Conservation (phyloP, 2,329 filamentous ascomycete genomes). For the Teratosphaeria nubilosa region DNA sequence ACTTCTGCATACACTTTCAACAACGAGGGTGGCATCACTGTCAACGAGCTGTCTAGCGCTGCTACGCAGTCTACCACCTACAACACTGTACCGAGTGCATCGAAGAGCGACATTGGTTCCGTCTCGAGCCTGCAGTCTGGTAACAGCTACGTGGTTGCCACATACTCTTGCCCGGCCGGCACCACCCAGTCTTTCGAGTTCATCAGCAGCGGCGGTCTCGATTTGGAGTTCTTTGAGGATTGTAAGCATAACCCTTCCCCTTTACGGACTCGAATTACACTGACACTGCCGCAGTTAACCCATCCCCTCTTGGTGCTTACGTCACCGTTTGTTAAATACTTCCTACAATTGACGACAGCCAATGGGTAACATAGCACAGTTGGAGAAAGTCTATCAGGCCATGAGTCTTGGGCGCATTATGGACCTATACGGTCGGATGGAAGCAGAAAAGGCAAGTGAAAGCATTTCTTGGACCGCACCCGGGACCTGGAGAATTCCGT, state of each 20-base stretch:
- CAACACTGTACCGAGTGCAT: conserved; percentile 40
- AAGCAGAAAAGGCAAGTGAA: too few species aligned
- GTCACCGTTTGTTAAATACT: conserved; percentile 17
- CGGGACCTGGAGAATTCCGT: too few species aligned
- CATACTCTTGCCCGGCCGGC: conserved; percentile 8
- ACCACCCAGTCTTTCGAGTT: conserved; percentile 6
- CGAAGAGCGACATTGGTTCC: conserved; percentile 24
- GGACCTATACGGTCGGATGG: too few species aligned
- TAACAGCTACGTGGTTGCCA: conserved; percentile 10
- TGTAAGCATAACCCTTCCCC: background rate
- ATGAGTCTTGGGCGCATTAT: too few species aligned
- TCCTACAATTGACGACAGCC: background rate
- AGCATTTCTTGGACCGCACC: too few species aligned
- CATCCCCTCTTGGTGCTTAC: conserved; percentile 14
- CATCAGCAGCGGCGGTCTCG: conserved; percentile 8
- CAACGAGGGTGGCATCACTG: conserved; percentile 12
- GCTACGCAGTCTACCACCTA: conserved; percentile 44
- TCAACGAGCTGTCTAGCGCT: conserved; percentile 32
- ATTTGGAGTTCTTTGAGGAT: conserved; percentile 9
- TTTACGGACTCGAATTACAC: conserved; percentile 7
- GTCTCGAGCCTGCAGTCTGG: conserved; percentile 5
- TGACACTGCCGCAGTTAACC: conserved; percentile 8
- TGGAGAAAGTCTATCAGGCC: too few species aligned
- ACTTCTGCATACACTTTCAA: conserved; percentile 49
- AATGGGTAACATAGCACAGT: too few species aligned